Evolutionary conservation across 2,329 filamentous ascomycete species (phyloP).

Genomic region (Talaromyces islandicus): DNA sequence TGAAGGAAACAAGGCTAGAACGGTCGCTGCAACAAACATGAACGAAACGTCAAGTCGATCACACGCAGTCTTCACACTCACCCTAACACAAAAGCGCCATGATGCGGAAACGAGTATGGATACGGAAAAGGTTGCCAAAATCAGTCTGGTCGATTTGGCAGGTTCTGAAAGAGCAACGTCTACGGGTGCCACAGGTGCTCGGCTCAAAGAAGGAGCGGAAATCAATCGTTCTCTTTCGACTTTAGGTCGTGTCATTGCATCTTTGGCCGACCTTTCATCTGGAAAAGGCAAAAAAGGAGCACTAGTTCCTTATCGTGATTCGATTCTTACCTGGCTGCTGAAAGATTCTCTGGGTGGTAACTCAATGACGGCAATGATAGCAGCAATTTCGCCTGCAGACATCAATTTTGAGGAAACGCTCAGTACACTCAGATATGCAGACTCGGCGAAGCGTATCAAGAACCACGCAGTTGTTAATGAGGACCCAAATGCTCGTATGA

Average conservation of each 20-base stretch:
- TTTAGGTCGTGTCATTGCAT: constrained; percentile 92
- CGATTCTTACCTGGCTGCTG: constrained; percentile 88
- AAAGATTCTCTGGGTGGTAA: constrained; percentile 97
- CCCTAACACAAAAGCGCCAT: constrained; percentile 86
- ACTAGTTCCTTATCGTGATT: constrained; percentile 94
- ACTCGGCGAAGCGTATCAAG: constrained; percentile 98
- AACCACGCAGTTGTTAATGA: constrained; percentile 99
- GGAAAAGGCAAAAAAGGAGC: constrained; percentile 69
- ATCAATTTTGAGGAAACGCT: constrained; percentile 99
- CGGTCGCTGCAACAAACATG: constrained; percentile 98
- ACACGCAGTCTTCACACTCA: constrained; percentile 95
- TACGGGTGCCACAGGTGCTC: constrained; percentile 89
- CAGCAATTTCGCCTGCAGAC: constrained; percentile 93
- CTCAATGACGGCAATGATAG: constrained; percentile 99
- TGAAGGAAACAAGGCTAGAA: constrained; percentile 97
- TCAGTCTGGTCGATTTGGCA: constrained; percentile 94
- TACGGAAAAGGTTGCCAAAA: constrained; percentile 95
- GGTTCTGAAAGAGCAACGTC: constrained; percentile 97
- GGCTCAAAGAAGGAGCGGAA: constrained; percentile 94
- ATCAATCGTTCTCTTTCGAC: constrained; percentile 97
- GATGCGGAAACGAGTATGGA: constrained; percentile 94
- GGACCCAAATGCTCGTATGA: constrained; percentile 98
- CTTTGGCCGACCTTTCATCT: constrained; percentile 81
- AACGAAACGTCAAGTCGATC: constrained; percentile 98
- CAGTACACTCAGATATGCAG: constrained; percentile 90